These are phyloP conservation scores for Straminergon stramineum DNA, from an alignment of 225 moss, liverwort and hornwort genomes.

Conservation along the genomic window DNA sequence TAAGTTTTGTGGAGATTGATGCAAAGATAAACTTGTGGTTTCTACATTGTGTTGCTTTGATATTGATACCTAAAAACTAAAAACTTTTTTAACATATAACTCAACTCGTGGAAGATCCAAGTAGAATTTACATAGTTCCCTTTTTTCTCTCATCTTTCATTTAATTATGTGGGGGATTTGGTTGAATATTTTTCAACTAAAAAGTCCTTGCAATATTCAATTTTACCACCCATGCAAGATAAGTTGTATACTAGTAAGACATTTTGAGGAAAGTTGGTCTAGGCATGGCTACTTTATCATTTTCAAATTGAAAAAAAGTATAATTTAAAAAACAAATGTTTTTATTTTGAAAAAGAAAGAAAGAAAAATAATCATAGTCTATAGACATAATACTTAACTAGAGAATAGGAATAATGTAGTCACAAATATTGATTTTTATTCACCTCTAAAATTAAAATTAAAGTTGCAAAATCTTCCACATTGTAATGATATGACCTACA, in stretches of 20 bases:
- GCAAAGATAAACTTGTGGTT: too few species aligned
- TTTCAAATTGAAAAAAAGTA: not conserved
- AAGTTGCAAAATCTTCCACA: too few species aligned
- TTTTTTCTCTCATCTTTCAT: not conserved
- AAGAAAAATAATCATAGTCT: not conserved
- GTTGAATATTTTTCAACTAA: not conserved
- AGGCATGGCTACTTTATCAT: too few species aligned
- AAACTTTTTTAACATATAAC: fast-evolving
- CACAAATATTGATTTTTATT: not conserved
- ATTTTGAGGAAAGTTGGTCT: not conserved
- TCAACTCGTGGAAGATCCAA: not conserved
- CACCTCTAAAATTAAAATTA: not conserved
- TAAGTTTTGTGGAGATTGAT: too few species aligned
- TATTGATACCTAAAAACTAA: not conserved
- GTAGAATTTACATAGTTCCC: fast-evolving
- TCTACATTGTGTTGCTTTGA: fast-evolving
- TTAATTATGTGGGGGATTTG: not conserved
- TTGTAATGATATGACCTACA: not conserved
- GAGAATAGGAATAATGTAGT: not conserved
- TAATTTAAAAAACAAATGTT: not conserved
- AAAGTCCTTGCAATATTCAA: not conserved
- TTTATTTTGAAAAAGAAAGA: too few species aligned
- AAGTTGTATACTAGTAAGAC: not conserved
- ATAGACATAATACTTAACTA: not conserved
- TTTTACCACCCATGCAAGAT: not conserved